Base-by-base conservation (phyloP, 345 rosid genomes). In the Eucalyptus paniculata region DNA sequence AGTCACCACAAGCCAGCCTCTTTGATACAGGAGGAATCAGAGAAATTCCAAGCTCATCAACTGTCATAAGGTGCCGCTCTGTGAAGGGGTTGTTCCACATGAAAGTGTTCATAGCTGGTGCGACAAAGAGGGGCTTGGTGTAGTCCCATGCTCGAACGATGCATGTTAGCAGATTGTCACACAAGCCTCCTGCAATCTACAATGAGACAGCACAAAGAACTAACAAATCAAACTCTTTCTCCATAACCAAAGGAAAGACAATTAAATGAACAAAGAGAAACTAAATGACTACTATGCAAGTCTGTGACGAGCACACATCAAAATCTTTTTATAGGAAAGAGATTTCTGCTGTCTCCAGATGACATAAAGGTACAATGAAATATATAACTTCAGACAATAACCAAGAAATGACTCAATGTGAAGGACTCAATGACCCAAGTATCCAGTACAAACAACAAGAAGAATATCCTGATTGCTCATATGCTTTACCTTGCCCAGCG, bases 71-170 rank as follows among this genome's bases (percentile, higher is more conserved):
- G 94, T 98, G 99, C 30, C 95, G 89, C 88, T 97, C 99, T 0
- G 99, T 96, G 91, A 98, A 97, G 89, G 98, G 98, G 91, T 96
- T 98, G 65, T 88, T 96, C 99, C 99, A 98, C 97, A 95, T 97
- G 91, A 97, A 94, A 62, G 96, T 96, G 91, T 97, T 96, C 99
- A 96, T 98, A 1, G 98, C 94, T 1, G 98, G 99, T 8, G 99
- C 98, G 32, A 98, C 95, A 86, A 97, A 97, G 8, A 96, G 58
- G 42, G 98, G 97, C 90, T 97, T 97, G 93, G 88, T 92, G 91
- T 97, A 95, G 91, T 96, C 99, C 99, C 99, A 98, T 56, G 99
- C 99, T 91, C 98, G 95, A 24, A 97, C 94, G 18, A 98, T 90
- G 87, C 99, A 96, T 42, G 98, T 98, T 72, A 98, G 91, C 90